These are phyloP conservation scores for Papiliotrema terrestris DNA, from an alignment of 1,284 basidiomycete species.

Conservation along the genomic window DNA sequence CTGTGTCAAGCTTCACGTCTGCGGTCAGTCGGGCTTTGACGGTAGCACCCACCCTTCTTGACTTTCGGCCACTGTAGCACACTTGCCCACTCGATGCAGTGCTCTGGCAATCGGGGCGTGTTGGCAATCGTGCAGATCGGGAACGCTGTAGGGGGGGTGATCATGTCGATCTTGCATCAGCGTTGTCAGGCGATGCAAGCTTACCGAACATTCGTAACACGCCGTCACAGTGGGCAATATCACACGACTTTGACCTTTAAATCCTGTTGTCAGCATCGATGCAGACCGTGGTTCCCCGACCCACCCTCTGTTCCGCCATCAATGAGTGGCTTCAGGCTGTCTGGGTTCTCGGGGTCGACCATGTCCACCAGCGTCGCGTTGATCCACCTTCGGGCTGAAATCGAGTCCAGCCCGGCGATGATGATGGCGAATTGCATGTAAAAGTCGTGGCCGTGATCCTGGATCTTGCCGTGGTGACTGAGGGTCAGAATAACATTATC, in stretches of 20 bases:
- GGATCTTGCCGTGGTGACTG: constrained; percentile 94
- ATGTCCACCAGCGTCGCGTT: constrained; percentile 94
- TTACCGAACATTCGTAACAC: constrained; percentile 89
- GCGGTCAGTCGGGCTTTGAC: not conserved
- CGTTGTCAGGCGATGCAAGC: constrained; percentile 4
- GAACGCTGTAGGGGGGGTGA: constrained; percentile 94
- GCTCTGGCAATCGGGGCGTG: constrained; percentile 94
- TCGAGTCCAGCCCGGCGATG: constrained; percentile 97
- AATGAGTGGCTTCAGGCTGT: constrained; percentile 95
- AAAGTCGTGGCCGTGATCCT: constrained; percentile 94
- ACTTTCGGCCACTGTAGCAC: constrained; percentile 98
- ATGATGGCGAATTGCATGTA: constrained; percentile 96
- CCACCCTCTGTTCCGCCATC: constrained; percentile 97
- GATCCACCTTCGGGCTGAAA: constrained; percentile 96
- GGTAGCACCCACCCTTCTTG: constrained; percentile 63
- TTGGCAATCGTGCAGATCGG: constrained; percentile 99
- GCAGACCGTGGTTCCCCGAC: constrained; percentile 10
- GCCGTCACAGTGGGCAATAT: constrained; percentile 93
- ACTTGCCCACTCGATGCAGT: constrained; percentile 99
- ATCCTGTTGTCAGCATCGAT: constrained; percentile 63
- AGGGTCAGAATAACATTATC: not conserved
- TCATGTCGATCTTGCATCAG: constrained; percentile 71
- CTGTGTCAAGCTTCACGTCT: constrained; percentile 94
- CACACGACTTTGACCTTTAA: constrained; percentile 97
- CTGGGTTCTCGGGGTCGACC: constrained; percentile 84